Conservation (phyloP, 805 yeast species). For the Candida mattraensis region DNA sequence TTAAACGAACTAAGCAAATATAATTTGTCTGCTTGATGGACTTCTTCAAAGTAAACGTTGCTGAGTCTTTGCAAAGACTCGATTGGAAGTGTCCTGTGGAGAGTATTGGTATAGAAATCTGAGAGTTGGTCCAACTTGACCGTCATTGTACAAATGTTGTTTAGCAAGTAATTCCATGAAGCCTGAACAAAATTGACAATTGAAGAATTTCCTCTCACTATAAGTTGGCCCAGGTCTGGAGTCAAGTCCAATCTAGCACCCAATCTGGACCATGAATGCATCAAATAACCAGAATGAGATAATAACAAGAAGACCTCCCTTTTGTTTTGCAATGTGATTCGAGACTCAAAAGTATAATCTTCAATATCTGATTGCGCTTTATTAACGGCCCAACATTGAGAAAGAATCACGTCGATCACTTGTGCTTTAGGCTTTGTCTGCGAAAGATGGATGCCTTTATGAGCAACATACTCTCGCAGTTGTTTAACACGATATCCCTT, state of each 20-base stretch:
- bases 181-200: slow-evolving; percentile 35
- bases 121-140: slow-evolving; percentile 22
- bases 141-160: slow-evolving; percentile 23
- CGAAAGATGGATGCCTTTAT: slow-evolving; percentile 10
- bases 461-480: slow-evolving; percentile 21
- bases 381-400: slow-evolving; percentile 28
- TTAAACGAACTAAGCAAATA: slow-evolving; percentile 32
- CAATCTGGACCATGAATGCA: slow-evolving; percentile 35
- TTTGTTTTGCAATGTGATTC: slow-evolving; percentile 28
- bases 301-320: slow-evolving; percentile 34
- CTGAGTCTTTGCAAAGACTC: slow-evolving; percentile 27
- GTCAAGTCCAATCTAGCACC: slow-evolving; percentile 36
- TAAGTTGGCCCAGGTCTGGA: slow-evolving; percentile 26
- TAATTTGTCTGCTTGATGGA: slow-evolving; percentile 23
- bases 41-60: slow-evolving; percentile 34
- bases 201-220: slow-evolving; percentile 29
- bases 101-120: slow-evolving; percentile 16
- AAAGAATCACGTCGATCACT: slow-evolving; percentile 23
- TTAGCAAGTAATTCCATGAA: slow-evolving; percentile 34
- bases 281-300: slow-evolving; percentile 32
- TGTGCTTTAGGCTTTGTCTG: slow-evolving; percentile 8
- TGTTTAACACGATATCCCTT: slow-evolving; percentile 25
- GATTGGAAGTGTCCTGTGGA: slow-evolving; percentile 25
- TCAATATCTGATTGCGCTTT: slow-evolving; percentile 13
- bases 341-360: slow-evolving; percentile 22